These are phyloP conservation scores for Gossypium davidsonii DNA, from an alignment of 441 rosid species.

Conservation along the genomic window DNA sequence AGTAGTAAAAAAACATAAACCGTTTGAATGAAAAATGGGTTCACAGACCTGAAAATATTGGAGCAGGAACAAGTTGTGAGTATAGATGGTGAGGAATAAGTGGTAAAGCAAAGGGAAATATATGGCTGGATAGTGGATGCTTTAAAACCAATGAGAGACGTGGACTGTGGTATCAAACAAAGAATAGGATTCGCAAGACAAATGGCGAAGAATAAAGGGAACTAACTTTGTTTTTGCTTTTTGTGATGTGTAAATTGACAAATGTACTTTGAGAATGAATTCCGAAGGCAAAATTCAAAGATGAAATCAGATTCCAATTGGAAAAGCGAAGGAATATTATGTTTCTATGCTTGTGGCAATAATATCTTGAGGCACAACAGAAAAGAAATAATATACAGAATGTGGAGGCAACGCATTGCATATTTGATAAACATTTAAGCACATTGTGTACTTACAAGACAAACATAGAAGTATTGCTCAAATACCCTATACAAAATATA, in stretches of 20 bases:
- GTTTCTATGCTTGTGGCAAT: neutral
- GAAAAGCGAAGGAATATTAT: neutral
- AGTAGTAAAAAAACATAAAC: neutral
- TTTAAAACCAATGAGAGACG: constrained; percentile 2
- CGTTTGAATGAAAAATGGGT: neutral
- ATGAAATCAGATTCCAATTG: neutral
- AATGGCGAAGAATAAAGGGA: constrained; percentile 29
- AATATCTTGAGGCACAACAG: too few relatives aligned
- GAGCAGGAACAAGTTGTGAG: neutral
- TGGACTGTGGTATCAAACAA: constrained; percentile 4
- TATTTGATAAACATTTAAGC: neutral
- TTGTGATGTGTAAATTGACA: neutral
- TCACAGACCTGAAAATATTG: constrained; percentile 17
- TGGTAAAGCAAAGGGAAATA: constrained; percentile 6
- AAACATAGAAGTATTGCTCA: neutral
- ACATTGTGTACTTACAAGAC: neutral
- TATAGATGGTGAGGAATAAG: neutral
- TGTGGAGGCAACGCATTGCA: neutral
- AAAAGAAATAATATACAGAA: too few relatives aligned
- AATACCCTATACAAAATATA: neutral
- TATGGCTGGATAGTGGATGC: constrained; percentile 3
- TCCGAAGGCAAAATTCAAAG: constrained; percentile 4
- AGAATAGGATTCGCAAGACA: constrained; percentile 34
- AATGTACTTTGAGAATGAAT: neutral
- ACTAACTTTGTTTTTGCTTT: constrained; percentile 17